Conservation (phyloP, 768 basidiomycete species). For the Tricholoma terreum region DNA sequence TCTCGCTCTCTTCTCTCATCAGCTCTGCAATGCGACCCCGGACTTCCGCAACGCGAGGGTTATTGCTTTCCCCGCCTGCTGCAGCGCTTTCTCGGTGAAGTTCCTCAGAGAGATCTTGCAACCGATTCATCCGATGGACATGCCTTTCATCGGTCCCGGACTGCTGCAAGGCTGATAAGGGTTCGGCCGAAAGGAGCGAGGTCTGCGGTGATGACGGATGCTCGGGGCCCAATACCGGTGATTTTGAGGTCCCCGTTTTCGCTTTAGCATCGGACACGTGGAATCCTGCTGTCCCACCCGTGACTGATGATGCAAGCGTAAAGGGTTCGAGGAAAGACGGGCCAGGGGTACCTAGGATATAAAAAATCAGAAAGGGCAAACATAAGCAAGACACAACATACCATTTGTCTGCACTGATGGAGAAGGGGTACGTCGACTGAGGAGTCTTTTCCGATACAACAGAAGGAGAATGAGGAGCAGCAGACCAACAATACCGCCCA, state of each 20-base stretch:
- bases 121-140: neutral
- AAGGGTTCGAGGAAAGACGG: neutral
- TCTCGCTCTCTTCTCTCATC: neutral
- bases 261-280: too few relatives aligned
- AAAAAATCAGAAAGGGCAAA: too few relatives aligned
- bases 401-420: neutral
- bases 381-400: too few relatives aligned
- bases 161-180: neutral
- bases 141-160: neutral
- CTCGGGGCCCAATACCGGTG: too few relatives aligned
- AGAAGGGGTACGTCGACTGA: neutral
- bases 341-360: neutral
- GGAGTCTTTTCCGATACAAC: neutral
- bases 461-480: neutral
- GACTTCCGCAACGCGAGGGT: neutral
- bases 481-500: neutral
- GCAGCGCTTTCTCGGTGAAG: neutral
- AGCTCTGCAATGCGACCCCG: neutral
- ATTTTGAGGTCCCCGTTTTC: too few relatives aligned
- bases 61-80: neutral
- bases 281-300: neutral
- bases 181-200: too few relatives aligned
- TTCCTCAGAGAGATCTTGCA: neutral
- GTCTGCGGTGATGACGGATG: too few relatives aligned
- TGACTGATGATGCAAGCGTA: neutral